Base-by-base conservation (phyloP, 305 asterid species). In the Rubia balearica region DNA sequence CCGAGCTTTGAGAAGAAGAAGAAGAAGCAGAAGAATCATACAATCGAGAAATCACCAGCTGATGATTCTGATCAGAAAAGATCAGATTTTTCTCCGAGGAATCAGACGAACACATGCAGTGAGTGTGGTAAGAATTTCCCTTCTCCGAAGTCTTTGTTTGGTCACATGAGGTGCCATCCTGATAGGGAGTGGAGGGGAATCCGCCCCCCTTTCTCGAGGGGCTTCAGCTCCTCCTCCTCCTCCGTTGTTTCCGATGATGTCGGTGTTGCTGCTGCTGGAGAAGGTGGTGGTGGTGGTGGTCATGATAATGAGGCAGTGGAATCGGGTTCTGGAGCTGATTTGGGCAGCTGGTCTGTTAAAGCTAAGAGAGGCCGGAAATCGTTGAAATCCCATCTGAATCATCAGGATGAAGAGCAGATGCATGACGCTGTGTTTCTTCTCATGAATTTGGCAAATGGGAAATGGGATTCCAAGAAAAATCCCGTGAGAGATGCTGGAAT, bases 161-260 rank as follows among this genome's bases (percentile, higher is more conserved):
- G 96, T 49, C 95, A 90, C 86, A 83, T 90, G 95, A 85, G 95
- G 69, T 81, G 81, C 48, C 95, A 90, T 67, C 95, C 95, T 0
- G 88, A 83, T 8, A 83, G 93, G 70, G 77, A 48, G 0, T 90
- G 96, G 95, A 81, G 87, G 68, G 90, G 90, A n/a, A 78, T 82
- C 77, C 82, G 72, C 3, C 91, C 91, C 1, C 85, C 69, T 22
- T 7, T 12, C 8, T 56, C 49, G 22, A 60, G 0, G 53, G 48
- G 62, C 10, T 45, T 71, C 5, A 70, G 70, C 45, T 53, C 59
- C 16, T 61, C 67, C 42, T 70, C 49, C 0, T 82, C 81, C 13
- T 76, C 76, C 6, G 57, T 67, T 38, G 57, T 67, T 27, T 79
- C 77, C 0, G 72, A 76, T 11, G 71, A 41, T 14, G 75, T 69